Evolutionary conservation across 352 stramenopile species (phyloP).

Genomic region (Pythium guiyangense): DNA sequence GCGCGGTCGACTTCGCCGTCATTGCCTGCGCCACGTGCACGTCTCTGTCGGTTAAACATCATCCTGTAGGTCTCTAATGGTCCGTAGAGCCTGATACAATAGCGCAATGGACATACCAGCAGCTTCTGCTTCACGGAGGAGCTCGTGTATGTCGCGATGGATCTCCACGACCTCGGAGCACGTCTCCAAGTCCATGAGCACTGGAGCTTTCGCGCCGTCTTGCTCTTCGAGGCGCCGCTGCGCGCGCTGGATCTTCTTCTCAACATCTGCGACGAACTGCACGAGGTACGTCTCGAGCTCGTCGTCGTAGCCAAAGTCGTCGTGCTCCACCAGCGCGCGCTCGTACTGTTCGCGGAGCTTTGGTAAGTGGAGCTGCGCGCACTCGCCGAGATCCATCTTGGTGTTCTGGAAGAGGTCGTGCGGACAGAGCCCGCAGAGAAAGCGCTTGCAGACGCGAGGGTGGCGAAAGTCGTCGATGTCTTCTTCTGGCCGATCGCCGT

Average conservation of each 20-base stretch:
- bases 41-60: no score
- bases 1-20: slow-evolving; percentile 53
- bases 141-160: slow-evolving; percentile 64
- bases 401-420: slow-evolving; percentile 90
- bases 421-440: slow-evolving; percentile 77
- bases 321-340: slow-evolving; percentile 18
- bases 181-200: slow-evolving; percentile 44
- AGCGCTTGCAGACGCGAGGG: slow-evolving; percentile 74
- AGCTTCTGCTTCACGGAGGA: slow-evolving; percentile 53
- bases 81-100: not conserved
- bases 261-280: slow-evolving; percentile 63
- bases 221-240: slow-evolving; percentile 71
- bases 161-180: slow-evolving; percentile 69
- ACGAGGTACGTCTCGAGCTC: slow-evolving; percentile 63
- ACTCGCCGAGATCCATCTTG: slow-evolving; percentile 80
- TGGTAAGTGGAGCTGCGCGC: slow-evolving; percentile 64
- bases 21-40: slow-evolving; percentile 20
- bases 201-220: slow-evolving; percentile 36
- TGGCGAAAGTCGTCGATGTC: slow-evolving; percentile 72
- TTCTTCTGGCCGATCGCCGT: slow-evolving; percentile 81
- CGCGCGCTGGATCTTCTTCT: slow-evolving; percentile 75
- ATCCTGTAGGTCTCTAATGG: not conserved
- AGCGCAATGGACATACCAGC: slow-evolving; percentile 11
- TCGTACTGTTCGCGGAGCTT: slow-evolving; percentile 65
- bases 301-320: slow-evolving; percentile 69